Percentiles rank a stretch among this genome's conserved stretches.
phyloP scores from a whole-genome alignment of 192 early-diverging fungal species.

The Coemansia sp. region DNA sequence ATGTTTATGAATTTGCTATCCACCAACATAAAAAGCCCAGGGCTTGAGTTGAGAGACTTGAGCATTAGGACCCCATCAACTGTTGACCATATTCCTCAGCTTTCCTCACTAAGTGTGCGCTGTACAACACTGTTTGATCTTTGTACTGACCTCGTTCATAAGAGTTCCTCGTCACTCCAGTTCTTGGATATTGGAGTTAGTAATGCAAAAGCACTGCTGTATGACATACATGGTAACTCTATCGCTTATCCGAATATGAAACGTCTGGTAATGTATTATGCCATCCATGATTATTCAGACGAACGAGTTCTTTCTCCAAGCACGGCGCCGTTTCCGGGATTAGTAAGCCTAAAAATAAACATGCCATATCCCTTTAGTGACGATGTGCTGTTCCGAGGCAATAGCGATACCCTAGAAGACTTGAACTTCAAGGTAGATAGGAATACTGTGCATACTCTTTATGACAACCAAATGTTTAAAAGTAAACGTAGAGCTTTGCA shows the following conservation, averaged over 20 bases:
- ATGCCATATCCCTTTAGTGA: slow-evolving; percentile 8
- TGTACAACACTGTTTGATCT: neutral
- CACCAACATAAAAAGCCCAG: no score
- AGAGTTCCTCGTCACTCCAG: neutral
- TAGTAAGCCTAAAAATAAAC: neutral
- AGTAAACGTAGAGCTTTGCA: neutral
- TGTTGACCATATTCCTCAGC: neutral
- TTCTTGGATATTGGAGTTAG: neutral
- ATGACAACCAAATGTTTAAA: neutral
- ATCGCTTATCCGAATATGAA: neutral
- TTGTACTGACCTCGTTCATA: neutral
- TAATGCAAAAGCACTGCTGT: neutral
- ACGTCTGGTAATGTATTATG: neutral
- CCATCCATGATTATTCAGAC: no score
- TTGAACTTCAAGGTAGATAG: neutral
- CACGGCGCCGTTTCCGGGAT: neutral
- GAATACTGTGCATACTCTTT: neutral
- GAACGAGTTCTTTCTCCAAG: no score
- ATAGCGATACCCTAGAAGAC: neutral
- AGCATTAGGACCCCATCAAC: neutral
- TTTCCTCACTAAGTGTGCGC: neutral
- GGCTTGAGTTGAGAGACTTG: no score
- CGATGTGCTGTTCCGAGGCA: slow-evolving; percentile 11
- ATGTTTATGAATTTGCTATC: neutral
- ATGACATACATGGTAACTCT: neutral